Conservation (phyloP, 768 basidiomycete species). For the Podaxis carcinomalis region DNA sequence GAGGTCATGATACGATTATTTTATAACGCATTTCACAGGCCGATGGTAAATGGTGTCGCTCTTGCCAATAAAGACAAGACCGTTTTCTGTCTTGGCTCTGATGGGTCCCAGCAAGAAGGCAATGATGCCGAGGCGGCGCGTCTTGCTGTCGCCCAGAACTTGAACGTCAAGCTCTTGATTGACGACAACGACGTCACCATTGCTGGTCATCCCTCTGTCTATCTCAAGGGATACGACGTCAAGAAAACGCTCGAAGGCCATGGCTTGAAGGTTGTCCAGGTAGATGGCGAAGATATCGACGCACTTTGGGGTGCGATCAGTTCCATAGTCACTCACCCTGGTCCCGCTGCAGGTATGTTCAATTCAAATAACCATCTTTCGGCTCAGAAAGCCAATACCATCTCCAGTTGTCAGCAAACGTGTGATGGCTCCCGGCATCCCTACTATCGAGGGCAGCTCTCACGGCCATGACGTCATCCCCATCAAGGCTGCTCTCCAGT, state of each 20-base stretch:
- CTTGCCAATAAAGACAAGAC: constrained; percentile 74
- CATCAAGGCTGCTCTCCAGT: constrained; percentile 73
- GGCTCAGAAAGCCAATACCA: not conserved
- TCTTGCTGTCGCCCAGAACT: constrained; percentile 75
- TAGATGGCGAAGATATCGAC: constrained; percentile 78
- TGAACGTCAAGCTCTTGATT: constrained; percentile 84
- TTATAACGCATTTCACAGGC: constrained; percentile 30
- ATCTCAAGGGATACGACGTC: constrained; percentile 75
- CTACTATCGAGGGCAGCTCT: constrained; percentile 70
- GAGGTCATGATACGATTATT: not conserved
- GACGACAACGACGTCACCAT: constrained; percentile 93
- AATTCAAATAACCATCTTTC: not conserved
- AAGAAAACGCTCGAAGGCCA: constrained; percentile 74
- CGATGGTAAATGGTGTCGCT: constrained; percentile 80
- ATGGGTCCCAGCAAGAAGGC: constrained; percentile 89
- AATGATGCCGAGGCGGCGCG: constrained; percentile 89
- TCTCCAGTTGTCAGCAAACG: constrained; percentile 63
- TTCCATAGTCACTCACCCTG: constrained; percentile 52
- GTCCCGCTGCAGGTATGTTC: constrained; percentile 69
- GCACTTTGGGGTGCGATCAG: constrained; percentile 67
- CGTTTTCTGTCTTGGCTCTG: constrained; percentile 82
- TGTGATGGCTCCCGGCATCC: constrained; percentile 63
- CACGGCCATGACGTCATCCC: constrained; percentile 88
- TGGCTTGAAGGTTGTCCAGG: constrained; percentile 71
- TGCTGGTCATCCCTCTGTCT: constrained; percentile 85